Evolutionary conservation across 345 rosid species (phyloP).

Genomic region (Sisymbrium irio): DNA sequence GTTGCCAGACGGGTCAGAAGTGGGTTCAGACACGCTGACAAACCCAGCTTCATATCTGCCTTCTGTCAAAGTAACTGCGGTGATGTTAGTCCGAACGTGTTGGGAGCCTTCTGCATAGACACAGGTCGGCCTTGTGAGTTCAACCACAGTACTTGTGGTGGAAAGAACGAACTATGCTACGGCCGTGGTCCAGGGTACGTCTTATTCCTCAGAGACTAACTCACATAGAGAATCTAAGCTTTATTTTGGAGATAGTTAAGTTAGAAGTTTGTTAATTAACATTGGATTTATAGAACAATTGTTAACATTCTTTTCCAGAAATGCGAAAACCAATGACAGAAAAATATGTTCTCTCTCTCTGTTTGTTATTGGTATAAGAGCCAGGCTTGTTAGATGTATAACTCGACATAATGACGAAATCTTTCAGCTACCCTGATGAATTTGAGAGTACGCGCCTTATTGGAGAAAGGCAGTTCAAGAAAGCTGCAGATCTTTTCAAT

Average conservation of each 20-base stretch:
- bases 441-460: conserved; percentile 85
- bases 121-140: conserved; percentile 89
- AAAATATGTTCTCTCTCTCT: neutral
- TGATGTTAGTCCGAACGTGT: conserved; percentile 91
- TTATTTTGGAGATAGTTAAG: no score
- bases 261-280: neutral
- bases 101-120: conserved; percentile 80
- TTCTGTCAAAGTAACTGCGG: conserved; percentile 95
- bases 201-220: neutral
- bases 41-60: conserved; percentile 77
- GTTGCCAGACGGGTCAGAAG: no score
- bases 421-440: conserved; percentile 75
- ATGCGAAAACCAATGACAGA: neutral
- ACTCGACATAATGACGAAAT: neutral
- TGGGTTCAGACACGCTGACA: conserved; percentile 46
- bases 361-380: neutral
- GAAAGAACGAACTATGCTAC: conserved; percentile 83
- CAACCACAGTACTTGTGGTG: conserved; percentile 90
- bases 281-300: neutral
- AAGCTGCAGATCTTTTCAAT: conserved; percentile 69
- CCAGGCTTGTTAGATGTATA: neutral
- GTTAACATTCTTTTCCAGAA: neutral
- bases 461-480: conserved; percentile 83
- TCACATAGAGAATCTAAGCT: neutral
- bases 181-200: conserved; percentile 90